Conservation (phyloP, 345 rosid species). For the Populus nigra region DNA sequence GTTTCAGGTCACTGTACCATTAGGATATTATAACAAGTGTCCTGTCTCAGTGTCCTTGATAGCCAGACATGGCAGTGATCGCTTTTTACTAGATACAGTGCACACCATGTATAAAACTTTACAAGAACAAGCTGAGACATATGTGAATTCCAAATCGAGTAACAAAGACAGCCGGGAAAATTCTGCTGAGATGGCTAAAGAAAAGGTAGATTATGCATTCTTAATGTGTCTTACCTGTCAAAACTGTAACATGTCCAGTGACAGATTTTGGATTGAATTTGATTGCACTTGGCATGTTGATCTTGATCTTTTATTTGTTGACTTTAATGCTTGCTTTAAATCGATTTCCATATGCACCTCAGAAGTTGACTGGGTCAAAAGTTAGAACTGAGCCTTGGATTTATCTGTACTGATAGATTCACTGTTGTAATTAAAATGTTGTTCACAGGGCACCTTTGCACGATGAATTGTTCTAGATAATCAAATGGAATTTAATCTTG, state of each 20-base stretch:
- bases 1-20: constrained; percentile 66
- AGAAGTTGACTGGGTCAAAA: background rate
- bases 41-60: constrained; percentile 81
- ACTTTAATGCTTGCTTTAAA: background rate
- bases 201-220: constrained; percentile 50
- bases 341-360: background rate
- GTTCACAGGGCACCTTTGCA: background rate
- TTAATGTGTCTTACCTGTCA: background rate
- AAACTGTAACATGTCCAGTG: background rate
- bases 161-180: constrained; percentile 45
- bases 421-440: background rate
- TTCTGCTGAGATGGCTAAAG: constrained; percentile 84
- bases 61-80: constrained; percentile 82
- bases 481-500: background rate
- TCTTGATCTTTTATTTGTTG: background rate
- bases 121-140: constrained; percentile 60
- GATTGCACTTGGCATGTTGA: background rate
- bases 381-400: background rate
- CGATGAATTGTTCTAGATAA: background rate
- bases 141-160: constrained; percentile 47
- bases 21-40: constrained; percentile 65
- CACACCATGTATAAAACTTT: constrained; percentile 61
- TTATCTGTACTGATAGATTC: background rate
- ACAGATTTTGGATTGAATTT: constrained; percentile 8
- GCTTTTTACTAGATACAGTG: constrained; percentile 76